Evolutionary conservation across 495 filamentous ascomycete genomes (phyloP).

Genomic region (Podospora pseudoanserina): DNA sequence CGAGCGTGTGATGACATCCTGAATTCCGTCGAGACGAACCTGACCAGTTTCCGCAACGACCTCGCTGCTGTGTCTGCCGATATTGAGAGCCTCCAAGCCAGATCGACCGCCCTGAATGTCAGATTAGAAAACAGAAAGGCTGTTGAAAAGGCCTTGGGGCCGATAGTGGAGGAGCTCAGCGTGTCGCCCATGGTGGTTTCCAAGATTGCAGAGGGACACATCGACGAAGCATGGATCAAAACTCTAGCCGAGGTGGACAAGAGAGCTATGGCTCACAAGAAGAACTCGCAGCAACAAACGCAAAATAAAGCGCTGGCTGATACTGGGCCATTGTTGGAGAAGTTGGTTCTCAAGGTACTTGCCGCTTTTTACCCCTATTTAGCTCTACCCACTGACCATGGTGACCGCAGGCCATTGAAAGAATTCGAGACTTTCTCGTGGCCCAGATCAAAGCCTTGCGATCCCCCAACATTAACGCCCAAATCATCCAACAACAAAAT

Average conservation of each 20-base stretch:
- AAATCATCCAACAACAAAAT: slow-evolving; percentile 87
- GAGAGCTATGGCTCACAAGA: slow-evolving; percentile 67
- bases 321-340: slow-evolving; percentile 76
- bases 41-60: slow-evolving; percentile 89
- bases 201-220: slow-evolving; percentile 78
- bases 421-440: slow-evolving; percentile 90
- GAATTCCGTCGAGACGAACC: slow-evolving; percentile 84
- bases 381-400: slow-evolving; percentile 10
- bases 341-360: slow-evolving; percentile 74
- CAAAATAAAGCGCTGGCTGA: slow-evolving; percentile 75
- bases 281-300: slow-evolving; percentile 49
- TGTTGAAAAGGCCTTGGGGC: slow-evolving; percentile 84
- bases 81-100: slow-evolving; percentile 86
- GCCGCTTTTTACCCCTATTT: neutral
- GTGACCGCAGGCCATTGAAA: slow-evolving; percentile 68
- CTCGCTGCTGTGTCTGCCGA: slow-evolving; percentile 87
- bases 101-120: slow-evolving; percentile 79
- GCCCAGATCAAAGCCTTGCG: slow-evolving; percentile 88
- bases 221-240: slow-evolving; percentile 87
- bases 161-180: slow-evolving; percentile 86
- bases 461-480: slow-evolving; percentile 92
- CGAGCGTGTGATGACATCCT: slow-evolving; percentile 88
- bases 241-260: slow-evolving; percentile 81
- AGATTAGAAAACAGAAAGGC: slow-evolving; percentile 83
- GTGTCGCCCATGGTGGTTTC: slow-evolving; percentile 77